Evolutionary conservation across 2,329 filamentous ascomycete genomes (phyloP).

Genomic region (Neonectria hederae): DNA sequence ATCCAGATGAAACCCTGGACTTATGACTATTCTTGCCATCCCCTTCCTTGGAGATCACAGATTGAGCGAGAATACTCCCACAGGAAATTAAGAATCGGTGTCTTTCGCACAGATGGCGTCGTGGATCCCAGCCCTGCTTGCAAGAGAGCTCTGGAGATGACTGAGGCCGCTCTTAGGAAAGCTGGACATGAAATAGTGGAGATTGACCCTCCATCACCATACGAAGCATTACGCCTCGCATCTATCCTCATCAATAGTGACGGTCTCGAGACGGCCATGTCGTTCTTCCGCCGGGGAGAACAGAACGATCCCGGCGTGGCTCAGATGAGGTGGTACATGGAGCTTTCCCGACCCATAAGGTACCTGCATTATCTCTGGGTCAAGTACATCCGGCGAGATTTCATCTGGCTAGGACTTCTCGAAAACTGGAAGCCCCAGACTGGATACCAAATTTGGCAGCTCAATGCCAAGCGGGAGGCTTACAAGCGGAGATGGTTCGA

Average conservation of each 20-base stretch:
- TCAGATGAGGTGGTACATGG: slow-evolving; percentile 79
- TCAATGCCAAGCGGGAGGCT: slow-evolving; percentile 78
- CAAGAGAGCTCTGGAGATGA: slow-evolving; percentile 75
- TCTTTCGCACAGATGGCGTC: slow-evolving; percentile 82
- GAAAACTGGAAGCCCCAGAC: slow-evolving; percentile 77
- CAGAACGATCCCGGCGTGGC: slow-evolving; percentile 80
- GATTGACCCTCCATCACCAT: slow-evolving; percentile 72
- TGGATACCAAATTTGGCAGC: slow-evolving; percentile 82
- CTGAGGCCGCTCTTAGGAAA: slow-evolving; percentile 72
- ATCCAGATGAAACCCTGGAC: slow-evolving; percentile 87
- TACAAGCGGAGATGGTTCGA: slow-evolving; percentile 83
- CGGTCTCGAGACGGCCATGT: slow-evolving; percentile 81
- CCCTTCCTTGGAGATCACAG: slow-evolving; percentile 78
- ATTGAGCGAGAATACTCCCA: slow-evolving; percentile 66
- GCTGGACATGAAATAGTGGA: slow-evolving; percentile 80
- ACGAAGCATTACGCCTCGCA: slow-evolving; percentile 79
- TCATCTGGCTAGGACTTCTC: slow-evolving; percentile 81
- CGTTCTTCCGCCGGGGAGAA: slow-evolving; percentile 80
- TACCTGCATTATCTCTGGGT: slow-evolving; percentile 91
- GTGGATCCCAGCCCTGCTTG: slow-evolving; percentile 90
- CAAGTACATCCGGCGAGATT: slow-evolving; percentile 81
- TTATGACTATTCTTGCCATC: slow-evolving; percentile 87
- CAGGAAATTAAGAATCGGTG: slow-evolving; percentile 76
- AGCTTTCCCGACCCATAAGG: slow-evolving; percentile 76
- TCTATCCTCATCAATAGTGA: slow-evolving; percentile 86